These are phyloP conservation scores for Calcarisporium arbuscula DNA, from an alignment of 2,329 filamentous ascomycete species.

Conservation along the genomic window DNA sequence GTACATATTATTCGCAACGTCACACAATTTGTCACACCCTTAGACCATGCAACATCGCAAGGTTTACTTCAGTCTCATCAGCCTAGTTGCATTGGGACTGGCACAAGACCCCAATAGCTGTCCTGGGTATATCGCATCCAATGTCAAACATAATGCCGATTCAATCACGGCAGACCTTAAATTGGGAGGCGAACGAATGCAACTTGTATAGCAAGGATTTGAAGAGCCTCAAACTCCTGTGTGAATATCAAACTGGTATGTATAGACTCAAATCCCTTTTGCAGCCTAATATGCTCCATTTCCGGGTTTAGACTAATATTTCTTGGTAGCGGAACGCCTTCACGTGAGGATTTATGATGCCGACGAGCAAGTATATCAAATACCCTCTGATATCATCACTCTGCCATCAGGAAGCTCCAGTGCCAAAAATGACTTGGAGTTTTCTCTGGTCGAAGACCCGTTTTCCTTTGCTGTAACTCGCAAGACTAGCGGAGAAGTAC, in stretches of 20 bases:
- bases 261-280: not conserved
- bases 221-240: constrained; percentile 18
- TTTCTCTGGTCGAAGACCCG: constrained; percentile 34
- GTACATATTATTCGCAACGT: too few relatives aligned
- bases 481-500: constrained; percentile 27
- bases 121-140: constrained; percentile 60
- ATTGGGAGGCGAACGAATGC: constrained; percentile 63
- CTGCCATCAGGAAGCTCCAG: constrained; percentile 36
- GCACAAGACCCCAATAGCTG: constrained; percentile 33
- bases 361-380: constrained; percentile 59
- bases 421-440: constrained; percentile 34
- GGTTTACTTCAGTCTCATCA: too few relatives aligned
- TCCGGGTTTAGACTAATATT: not conserved
- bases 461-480: constrained; percentile 57
- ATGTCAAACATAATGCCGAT: constrained; percentile 43
- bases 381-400: constrained; percentile 59
- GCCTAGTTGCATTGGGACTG: too few relatives aligned
- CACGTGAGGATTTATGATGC: constrained; percentile 68
- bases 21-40: too few relatives aligned
- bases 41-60: too few relatives aligned
- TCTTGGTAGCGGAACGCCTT: constrained; percentile 40
- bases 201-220: constrained; percentile 59
- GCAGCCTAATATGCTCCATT: not conserved
- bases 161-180: constrained; percentile 62
- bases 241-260: constrained; percentile 25